These are phyloP conservation scores for Lolium multiflorum DNA, from an alignment of 176 grass and related monocot species.

Conservation along the genomic window DNA sequence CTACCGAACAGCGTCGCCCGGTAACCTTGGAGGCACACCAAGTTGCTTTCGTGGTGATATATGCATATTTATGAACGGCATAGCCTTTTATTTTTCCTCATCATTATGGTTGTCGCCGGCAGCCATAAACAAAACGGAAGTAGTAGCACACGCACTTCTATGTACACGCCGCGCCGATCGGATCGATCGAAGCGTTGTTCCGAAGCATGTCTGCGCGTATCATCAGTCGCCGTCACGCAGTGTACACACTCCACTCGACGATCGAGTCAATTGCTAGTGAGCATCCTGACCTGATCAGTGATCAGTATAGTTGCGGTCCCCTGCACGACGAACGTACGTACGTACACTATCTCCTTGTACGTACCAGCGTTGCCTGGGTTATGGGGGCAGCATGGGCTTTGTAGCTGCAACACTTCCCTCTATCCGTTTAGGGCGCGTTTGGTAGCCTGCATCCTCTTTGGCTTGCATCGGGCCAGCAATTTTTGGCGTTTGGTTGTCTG, in stretches of 20 bases:
- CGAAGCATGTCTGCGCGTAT: not conserved
- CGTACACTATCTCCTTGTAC: not conserved
- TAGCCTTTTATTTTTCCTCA: not conserved
- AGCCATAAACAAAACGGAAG: not conserved
- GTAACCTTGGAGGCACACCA: not conserved
- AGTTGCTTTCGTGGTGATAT: not conserved
- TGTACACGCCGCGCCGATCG: not conserved
- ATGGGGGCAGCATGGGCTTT: not conserved
- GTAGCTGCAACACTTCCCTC: not conserved
- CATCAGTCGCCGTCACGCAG: not conserved
- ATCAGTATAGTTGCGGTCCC: not conserved
- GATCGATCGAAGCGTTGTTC: not conserved
- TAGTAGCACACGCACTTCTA: not conserved
- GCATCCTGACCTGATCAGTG: not conserved
- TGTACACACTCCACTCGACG: not conserved
- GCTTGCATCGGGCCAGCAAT: too few relatives aligned
- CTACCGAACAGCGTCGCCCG: too few relatives aligned
- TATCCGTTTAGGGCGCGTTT: too few relatives aligned
- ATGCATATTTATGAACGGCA: not conserved
- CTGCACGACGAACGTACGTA: not conserved
- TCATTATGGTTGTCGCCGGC: not conserved
- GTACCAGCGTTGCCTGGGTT: not conserved
- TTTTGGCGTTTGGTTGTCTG: too few relatives aligned
- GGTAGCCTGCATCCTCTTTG: too few relatives aligned
- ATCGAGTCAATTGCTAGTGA: not conserved